Percentiles rank a stretch among this genome's conserved stretches.
Conservation (phyloP, 2,329 filamentous ascomycete species). For the Nothopassalora personata region DNA sequence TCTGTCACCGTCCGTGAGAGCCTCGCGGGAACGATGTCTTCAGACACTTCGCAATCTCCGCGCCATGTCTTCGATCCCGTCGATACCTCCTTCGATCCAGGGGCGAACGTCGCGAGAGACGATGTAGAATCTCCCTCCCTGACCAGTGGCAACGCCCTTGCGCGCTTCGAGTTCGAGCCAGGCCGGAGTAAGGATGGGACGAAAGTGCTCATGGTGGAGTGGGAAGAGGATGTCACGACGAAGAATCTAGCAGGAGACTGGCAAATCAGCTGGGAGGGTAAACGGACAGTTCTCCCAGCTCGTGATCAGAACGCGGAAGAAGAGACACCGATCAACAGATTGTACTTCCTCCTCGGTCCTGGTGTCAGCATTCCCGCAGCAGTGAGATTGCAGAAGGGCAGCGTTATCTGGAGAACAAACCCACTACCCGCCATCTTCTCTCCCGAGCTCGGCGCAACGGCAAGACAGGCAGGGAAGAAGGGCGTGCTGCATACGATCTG, state of each 20-base stretch:
- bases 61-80: constrained; percentile 38
- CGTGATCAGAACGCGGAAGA: constrained; percentile 44
- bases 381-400: constrained; percentile 54
- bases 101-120: constrained; percentile 15
- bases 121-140: constrained; percentile 42
- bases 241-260: constrained; percentile 53
- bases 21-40: neutral
- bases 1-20: neutral
- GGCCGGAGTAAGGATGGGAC: constrained; percentile 69
- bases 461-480: constrained; percentile 63
- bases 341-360: constrained; percentile 77
- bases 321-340: constrained; percentile 45
- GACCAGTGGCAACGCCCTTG: constrained; percentile 56
- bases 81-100: constrained; percentile 35
- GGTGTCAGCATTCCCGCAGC: constrained; percentile 65
- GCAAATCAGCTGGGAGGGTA: constrained; percentile 80
- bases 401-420: constrained; percentile 59
- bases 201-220: constrained; percentile 91
- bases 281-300: constrained; percentile 62
- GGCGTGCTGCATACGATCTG: constrained; percentile 86
- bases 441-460: constrained; percentile 63
- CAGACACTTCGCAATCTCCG: constrained; percentile 9
- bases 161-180: constrained; percentile 81
- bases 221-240: constrained; percentile 60
- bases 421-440: constrained; percentile 84